phyloP scores from a whole-genome alignment of 495 filamentous ascomycete genomes.

The Neurospora sp. region DNA sequence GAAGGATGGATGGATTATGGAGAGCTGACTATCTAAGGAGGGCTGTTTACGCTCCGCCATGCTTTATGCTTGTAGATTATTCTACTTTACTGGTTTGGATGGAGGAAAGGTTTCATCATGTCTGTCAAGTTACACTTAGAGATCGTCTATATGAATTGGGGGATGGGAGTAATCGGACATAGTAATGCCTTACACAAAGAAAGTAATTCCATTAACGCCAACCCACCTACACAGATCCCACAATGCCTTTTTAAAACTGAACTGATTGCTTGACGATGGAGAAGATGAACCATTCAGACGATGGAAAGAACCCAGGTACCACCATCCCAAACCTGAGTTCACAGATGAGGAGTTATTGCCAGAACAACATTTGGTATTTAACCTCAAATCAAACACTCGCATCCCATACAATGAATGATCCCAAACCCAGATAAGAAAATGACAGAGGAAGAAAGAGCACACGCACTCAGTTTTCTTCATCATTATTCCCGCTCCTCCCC shows the following conservation, averaged over 20 bases:
- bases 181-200: not conserved
- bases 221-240: not conserved
- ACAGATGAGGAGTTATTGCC: not conserved
- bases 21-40: not conserved
- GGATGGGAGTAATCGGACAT: not conserved
- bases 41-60: not conserved
- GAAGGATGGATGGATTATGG: not conserved
- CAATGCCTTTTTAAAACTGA: not conserved
- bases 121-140: not conserved
- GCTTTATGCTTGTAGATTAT: not conserved
- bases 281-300: not conserved
- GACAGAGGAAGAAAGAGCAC: not conserved
- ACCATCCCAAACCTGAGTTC: not conserved
- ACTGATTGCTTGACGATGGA: not conserved
- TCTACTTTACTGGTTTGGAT: not conserved
- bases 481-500: conserved; percentile 11
- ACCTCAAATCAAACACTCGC: not conserved
- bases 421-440: not conserved
- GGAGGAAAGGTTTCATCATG: not conserved
- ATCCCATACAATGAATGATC: not conserved
- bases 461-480: conserved; percentile 12
- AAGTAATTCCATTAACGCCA: not conserved
- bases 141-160: not conserved
- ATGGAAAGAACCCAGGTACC: not conserved
- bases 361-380: not conserved